A percentile compares a stretch with the other conserved stretches of the same genome.
phyloP scores from a whole-genome alignment of 2,329 filamentous ascomycete genomes.

The Nigrospora oryzae region DNA sequence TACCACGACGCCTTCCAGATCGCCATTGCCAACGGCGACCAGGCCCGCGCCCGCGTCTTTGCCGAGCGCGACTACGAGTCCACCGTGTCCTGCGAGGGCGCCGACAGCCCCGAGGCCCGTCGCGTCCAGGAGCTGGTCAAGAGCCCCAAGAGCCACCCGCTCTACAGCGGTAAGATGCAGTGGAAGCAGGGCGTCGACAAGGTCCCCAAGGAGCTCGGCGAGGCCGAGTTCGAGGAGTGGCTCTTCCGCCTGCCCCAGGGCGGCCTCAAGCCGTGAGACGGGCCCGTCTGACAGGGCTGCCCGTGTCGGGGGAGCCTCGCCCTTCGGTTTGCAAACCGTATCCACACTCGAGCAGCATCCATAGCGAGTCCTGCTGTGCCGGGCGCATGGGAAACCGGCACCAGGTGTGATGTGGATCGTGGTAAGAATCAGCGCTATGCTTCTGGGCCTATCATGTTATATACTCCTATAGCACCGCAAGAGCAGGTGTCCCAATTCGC shows the following conservation, averaged over 20 bases:
- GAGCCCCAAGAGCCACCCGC: background rate
- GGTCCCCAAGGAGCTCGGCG: background rate
- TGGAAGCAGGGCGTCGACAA: conserved; percentile 3
- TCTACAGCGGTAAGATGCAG: background rate
- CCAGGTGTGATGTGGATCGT: no score
- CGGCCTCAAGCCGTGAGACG: background rate
- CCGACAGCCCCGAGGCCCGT: conserved; percentile 14
- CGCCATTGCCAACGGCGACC: conserved; percentile 23
- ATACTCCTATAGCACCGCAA: background rate
- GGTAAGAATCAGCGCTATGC: no score
- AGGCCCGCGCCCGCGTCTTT: conserved; percentile 26
- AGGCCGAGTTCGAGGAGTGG: conserved; percentile 1
- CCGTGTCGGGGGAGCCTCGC: no score
- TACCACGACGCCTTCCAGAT: conserved; percentile 28
- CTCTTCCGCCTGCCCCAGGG: background rate
- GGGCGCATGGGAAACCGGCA: no score
- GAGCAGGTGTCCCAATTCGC: background rate
- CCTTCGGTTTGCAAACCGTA: no score
- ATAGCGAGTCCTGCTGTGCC: no score
- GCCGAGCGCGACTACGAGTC: conserved; percentile 19
- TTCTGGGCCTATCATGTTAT: no score
- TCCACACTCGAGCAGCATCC: no score
- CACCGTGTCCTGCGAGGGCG: conserved; percentile 20
- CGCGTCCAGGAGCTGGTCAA: background rate
- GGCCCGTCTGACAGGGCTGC: no score